phyloP scores from a whole-genome alignment of 176 grass and related monocot genomes.

The Miscanthus lutarioriparius region DNA sequence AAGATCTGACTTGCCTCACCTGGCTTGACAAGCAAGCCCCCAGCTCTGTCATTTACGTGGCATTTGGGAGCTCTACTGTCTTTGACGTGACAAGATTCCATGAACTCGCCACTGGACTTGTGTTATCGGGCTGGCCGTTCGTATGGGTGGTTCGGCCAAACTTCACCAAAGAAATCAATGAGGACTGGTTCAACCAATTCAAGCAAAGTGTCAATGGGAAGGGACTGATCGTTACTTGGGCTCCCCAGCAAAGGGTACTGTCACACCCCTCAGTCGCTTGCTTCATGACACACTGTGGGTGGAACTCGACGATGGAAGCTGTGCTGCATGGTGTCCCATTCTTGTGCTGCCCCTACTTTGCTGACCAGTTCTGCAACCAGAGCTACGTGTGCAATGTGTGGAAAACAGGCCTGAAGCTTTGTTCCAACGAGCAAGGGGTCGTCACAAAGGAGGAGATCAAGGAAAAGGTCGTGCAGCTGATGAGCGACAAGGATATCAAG shows the following conservation, averaged over 20 bases:
- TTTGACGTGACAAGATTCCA: constrained; percentile 42
- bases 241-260: constrained; percentile 66
- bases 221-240: constrained; percentile 55
- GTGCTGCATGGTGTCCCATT: constrained; percentile 62
- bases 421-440: constrained; percentile 36
- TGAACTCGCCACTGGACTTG: constrained; percentile 62
- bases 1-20: constrained; percentile 46
- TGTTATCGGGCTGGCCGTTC: constrained; percentile 48
- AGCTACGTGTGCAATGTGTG: constrained; percentile 78
- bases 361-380: constrained; percentile 68
- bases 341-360: constrained; percentile 79
- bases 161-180: constrained; percentile 31
- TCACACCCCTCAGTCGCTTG: constrained; percentile 66
- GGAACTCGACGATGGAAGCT: constrained; percentile 79
- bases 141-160: constrained; percentile 67
- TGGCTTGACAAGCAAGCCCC: constrained; percentile 50
- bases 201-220: constrained; percentile 27
- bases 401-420: constrained; percentile 59
- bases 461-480: constrained; percentile 35
- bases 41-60: constrained; percentile 56
- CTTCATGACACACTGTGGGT: constrained; percentile 81
- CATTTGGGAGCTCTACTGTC: constrained; percentile 67
- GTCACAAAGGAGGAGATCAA: constrained; percentile 46
- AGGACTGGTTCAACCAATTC: constrained; percentile 51
- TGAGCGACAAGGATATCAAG: constrained; percentile 46